Evolutionary conservation across 306 rosid genomes (phyloP).

Genomic region (Myrica gale): DNA sequence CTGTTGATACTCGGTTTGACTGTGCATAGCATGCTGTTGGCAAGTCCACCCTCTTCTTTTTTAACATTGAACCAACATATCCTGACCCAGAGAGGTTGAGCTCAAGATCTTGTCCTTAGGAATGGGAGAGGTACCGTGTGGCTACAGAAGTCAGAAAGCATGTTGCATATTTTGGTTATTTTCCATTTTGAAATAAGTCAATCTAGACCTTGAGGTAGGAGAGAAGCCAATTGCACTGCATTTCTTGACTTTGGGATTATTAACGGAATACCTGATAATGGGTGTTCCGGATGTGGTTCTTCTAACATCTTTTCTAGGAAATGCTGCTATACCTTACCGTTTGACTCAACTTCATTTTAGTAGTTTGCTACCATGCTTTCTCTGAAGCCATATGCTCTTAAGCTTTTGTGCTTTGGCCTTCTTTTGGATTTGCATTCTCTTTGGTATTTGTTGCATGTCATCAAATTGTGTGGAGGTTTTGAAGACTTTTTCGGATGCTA

Average conservation of each 20-base stretch:
- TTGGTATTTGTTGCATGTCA: background rate
- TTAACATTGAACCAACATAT: no score
- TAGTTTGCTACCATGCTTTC: background rate
- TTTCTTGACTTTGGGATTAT: no score
- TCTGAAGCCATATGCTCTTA: background rate
- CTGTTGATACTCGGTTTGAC: background rate
- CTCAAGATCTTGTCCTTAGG: background rate
- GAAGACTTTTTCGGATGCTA: background rate
- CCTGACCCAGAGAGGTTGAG: background rate
- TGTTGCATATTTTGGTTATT: background rate
- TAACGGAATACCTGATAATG: no score
- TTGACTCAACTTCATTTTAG: no score
- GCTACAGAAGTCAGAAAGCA: background rate
- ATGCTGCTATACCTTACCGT: no score
- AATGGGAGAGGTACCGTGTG: background rate
- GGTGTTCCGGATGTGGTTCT: no score
- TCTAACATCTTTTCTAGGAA: no score
- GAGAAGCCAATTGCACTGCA: no score
- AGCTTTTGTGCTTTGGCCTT: background rate
- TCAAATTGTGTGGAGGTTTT: background rate
- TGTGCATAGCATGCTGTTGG: slow-evolving; percentile 13
- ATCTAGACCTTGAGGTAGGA: background rate
- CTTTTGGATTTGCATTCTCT: background rate
- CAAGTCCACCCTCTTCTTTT: background rate
- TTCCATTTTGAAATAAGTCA: background rate